Evolutionary conservation across 78 protist species (phyloP).

Genomic region (Pigoraptor vietnamica): DNA sequence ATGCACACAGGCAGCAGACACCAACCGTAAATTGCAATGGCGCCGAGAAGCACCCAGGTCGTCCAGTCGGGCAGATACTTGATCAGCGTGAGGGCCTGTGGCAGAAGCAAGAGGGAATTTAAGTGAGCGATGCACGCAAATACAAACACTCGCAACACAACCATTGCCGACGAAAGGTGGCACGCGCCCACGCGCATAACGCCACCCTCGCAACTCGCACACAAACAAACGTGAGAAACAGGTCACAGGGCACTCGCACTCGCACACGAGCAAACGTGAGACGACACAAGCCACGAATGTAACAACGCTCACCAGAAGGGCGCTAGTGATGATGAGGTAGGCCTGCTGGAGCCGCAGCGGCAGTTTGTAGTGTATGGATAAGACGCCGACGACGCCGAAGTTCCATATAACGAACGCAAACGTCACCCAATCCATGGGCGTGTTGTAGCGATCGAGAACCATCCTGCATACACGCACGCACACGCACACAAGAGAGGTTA

Average conservation of each 20-base stretch:
- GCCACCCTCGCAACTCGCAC: too few relatives aligned
- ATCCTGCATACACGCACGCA: too few relatives aligned
- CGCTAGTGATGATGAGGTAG: slow-evolving; percentile 59
- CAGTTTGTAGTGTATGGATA: slow-evolving; percentile 69
- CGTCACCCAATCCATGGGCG: slow-evolving; percentile 51
- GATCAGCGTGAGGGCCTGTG: slow-evolving; percentile 28
- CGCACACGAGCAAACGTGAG: too few relatives aligned
- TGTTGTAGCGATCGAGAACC: slow-evolving; percentile 1
- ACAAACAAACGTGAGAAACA: too few relatives aligned
- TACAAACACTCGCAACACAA: too few relatives aligned
- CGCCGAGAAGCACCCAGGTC: slow-evolving; percentile 74
- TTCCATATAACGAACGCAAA: slow-evolving; percentile 64
- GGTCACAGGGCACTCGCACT: too few relatives aligned
- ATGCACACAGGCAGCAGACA: neutral
- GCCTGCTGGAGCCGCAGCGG: slow-evolving; percentile 59
- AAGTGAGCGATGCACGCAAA: too few relatives aligned
- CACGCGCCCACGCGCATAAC: too few relatives aligned
- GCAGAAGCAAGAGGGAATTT: too few relatives aligned
- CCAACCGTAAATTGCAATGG: slow-evolving; percentile 72
- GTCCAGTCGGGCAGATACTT: slow-evolving; percentile 81
- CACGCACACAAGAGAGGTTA: neutral
- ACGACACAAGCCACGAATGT: neutral
- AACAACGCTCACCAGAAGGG: slow-evolving; percentile 39
- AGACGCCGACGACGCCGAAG: slow-evolving; percentile 80
- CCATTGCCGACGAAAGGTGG: too few relatives aligned